Percentiles rank a stretch among this genome's conserved stretches.
phyloP scores from a whole-genome alignment of 495 filamentous ascomycete genomes.

The Tetracladium marchalianum region DNA sequence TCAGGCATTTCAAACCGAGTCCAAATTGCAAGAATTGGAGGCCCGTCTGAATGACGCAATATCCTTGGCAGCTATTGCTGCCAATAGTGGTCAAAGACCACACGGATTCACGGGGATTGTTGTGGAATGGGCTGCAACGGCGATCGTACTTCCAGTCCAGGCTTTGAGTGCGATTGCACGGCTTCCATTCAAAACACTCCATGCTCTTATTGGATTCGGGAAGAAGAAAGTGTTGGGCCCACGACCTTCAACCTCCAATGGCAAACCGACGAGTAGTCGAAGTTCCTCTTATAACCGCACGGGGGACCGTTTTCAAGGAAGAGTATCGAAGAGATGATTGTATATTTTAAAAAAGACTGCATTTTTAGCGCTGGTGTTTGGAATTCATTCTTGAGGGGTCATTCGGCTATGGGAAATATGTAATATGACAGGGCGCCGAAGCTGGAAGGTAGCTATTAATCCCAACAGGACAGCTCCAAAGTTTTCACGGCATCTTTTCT shows the following conservation, averaged over 20 bases:
- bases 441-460: too few relatives aligned
- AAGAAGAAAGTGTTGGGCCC: slow-evolving; percentile 2
- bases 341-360: slow-evolving; percentile 1
- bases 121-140: slow-evolving; percentile 15
- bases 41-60: slow-evolving; percentile 64
- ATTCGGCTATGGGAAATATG: background rate
- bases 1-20: slow-evolving; percentile 63
- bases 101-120: slow-evolving; percentile 12
- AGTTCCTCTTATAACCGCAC: slow-evolving; percentile 3
- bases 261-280: slow-evolving; percentile 10
- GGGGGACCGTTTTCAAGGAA: slow-evolving; percentile 4
- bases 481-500: too few relatives aligned
- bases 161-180: slow-evolving; percentile 7
- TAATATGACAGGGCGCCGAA: too few relatives aligned
- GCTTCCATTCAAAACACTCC: slow-evolving; percentile 14
- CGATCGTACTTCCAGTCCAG: slow-evolving; percentile 16
- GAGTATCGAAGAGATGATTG: slow-evolving; percentile 3
- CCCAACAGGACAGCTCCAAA: too few relatives aligned
- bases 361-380: slow-evolving; percentile 7
- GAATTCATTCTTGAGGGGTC: background rate
- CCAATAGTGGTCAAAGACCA: slow-evolving; percentile 36
- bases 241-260: background rate
- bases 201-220: slow-evolving; percentile 11
- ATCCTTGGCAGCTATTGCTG: slow-evolving; percentile 64
- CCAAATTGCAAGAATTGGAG: slow-evolving; percentile 60